Base-by-base conservation (phyloP, 1,284 basidiomycete genomes). In the Marasmius fiardii region DNA sequence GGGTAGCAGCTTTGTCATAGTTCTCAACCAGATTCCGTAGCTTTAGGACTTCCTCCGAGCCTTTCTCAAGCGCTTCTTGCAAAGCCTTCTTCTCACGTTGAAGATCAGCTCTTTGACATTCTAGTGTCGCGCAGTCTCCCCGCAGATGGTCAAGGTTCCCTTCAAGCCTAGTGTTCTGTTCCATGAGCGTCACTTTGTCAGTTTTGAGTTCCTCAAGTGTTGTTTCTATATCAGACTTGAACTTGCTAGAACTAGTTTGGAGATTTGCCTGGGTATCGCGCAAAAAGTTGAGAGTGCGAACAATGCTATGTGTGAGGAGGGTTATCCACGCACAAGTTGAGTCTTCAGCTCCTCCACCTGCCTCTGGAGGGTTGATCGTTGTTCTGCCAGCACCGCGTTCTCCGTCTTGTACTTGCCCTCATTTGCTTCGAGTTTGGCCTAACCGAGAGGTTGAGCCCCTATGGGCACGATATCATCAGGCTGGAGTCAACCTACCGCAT, bases 161-260 rank as follows among this genome's bases (percentile, higher is more conserved):
- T 34, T 59, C 52, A 16, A 60, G 33, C 37, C 23, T 35, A 7
- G 48, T 31, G 7, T 51, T 47, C 31, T 57, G 41, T 28, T 54
- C 55, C 37, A 35, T 26, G 10, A 54, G 54, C n/a, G 39, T 24
- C 20, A 39, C 35, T 18, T 48, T 49, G 12, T 48, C 26, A 14
- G 23, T 5, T 16, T 41, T 41, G 20, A 20, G n/a, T 2, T 41
- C n/a, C n/a, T 16, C 39, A n/a, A 41, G 39, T 7, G 16, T 41
- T 16, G 8, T 10, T 26, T n/a, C 28, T n/a, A 20, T 33, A 4
- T 31, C 11, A 20, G 43, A 5, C 43, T 44, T 44, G 11, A 20
- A 24, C 43, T 23, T 21, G 18, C 11, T 44, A 4, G 20, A 20
- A 23, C n/a, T 49, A 16, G 26, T 49, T 33, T 49, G 24, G 47